These are phyloP conservation scores for Amylostereum chailletii DNA, from an alignment of 1,284 basidiomycete genomes.

Conservation along the genomic window DNA sequence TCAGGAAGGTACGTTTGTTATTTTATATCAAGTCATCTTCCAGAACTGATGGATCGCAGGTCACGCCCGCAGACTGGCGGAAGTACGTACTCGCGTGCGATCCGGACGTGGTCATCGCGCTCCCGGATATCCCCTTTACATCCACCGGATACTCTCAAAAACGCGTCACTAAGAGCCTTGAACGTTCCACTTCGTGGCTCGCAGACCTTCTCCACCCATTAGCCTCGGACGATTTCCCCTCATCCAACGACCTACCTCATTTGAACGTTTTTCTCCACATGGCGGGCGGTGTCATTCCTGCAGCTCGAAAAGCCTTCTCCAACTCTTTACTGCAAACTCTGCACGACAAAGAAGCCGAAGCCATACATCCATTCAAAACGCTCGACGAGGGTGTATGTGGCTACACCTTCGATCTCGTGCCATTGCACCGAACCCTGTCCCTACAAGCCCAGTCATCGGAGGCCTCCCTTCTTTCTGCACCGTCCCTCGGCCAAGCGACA, in stretches of 20 bases:
- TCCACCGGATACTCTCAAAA: slow-evolving; percentile 60
- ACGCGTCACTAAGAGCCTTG: slow-evolving; percentile 64
- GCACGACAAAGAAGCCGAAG: slow-evolving; percentile 44
- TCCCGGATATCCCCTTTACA: slow-evolving; percentile 64
- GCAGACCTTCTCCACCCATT: slow-evolving; percentile 31
- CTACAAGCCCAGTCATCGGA: background rate
- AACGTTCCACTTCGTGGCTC: slow-evolving; percentile 59
- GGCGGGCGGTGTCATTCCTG: slow-evolving; percentile 44
- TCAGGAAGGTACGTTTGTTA: slow-evolving; percentile 47
- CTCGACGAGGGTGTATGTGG: slow-evolving; percentile 63
- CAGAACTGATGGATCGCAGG: slow-evolving; percentile 26
- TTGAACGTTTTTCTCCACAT: slow-evolving; percentile 57
- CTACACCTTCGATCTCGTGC: slow-evolving; percentile 60
- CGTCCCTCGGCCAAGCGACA: slow-evolving; percentile 1
- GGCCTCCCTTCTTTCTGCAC: background rate
- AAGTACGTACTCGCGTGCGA: slow-evolving; percentile 38
- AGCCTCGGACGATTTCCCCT: slow-evolving; percentile 5
- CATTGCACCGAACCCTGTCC: slow-evolving; percentile 31
- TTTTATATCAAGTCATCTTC: background rate
- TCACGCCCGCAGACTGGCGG: slow-evolving; percentile 47
- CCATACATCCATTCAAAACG: slow-evolving; percentile 37
- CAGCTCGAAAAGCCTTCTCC: slow-evolving; percentile 58
- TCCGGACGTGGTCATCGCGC: slow-evolving; percentile 65
- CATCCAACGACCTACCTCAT: slow-evolving; percentile 12
- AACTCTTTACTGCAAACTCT: slow-evolving; percentile 48